Percentiles rank a stretch among this genome's conserved stretches.
phyloP scores from a whole-genome alignment of 2,329 filamentous ascomycete species.

The Macrophomina pseudophaseolina region DNA sequence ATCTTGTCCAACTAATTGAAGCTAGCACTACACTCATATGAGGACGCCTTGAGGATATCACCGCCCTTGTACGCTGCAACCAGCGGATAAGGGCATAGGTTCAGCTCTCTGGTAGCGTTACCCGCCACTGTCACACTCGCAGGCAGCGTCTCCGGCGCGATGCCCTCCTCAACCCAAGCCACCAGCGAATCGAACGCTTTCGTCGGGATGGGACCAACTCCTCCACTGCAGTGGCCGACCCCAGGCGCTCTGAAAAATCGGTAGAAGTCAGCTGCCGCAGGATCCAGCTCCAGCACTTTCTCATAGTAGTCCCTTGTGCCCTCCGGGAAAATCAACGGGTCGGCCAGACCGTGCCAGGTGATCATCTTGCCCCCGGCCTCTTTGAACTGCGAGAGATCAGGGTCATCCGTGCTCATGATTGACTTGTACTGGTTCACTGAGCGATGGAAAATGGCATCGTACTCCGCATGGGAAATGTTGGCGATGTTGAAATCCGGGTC shows the following conservation, averaged over 20 bases:
- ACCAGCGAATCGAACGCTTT: conserved; percentile 9
- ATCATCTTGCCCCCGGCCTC: conserved; percentile 49
- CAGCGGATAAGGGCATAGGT: conserved; percentile 8
- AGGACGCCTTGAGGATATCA: neutral
- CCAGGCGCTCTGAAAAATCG: conserved; percentile 29
- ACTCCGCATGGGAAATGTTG: conserved; percentile 38
- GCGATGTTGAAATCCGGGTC: conserved; percentile 28
- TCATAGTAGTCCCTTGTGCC: conserved; percentile 17
- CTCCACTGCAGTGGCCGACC: conserved; percentile 26
- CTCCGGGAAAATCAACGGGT: conserved; percentile 8
- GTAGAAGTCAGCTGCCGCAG: conserved; percentile 27
- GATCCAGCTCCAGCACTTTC: conserved; percentile 17
- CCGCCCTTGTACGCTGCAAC: conserved; percentile 9
- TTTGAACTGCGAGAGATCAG: conserved; percentile 46
- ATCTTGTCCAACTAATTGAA: neutral
- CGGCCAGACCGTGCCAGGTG: conserved; percentile 46
- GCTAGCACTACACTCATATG: neutral
- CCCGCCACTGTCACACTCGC: neutral
- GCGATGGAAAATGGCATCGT: conserved; percentile 33
- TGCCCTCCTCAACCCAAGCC: conserved; percentile 26
- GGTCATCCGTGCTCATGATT: conserved; percentile 45
- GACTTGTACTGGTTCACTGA: conserved; percentile 39
- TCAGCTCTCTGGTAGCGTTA: neutral
- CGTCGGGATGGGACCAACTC: neutral
- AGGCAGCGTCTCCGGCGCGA: conserved; percentile 18